Evolutionary conservation across 2,329 filamentous ascomycete species (phyloP).

Genomic region (Ophiostoma quercus): DNA sequence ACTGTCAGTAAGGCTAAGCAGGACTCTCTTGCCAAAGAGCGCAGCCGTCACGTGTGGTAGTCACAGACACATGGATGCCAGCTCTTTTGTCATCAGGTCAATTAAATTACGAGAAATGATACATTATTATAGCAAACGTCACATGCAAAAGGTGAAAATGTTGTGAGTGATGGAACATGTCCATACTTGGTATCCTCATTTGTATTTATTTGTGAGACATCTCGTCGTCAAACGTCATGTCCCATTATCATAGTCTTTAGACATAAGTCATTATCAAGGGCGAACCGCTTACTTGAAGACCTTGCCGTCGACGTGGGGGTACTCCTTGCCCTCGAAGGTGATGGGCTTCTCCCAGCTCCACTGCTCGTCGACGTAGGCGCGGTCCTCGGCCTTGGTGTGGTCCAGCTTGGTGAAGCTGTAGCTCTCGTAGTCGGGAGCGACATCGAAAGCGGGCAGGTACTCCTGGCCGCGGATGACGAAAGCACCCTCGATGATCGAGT

Average conservation of each 20-base stretch:
- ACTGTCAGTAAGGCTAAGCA: not conserved
- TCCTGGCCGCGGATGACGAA: constrained; percentile 95
- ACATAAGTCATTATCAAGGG: not conserved
- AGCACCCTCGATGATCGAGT: constrained; percentile 86
- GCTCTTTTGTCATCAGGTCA: not conserved
- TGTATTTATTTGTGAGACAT: constrained; percentile 6
- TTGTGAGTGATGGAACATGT: not conserved
- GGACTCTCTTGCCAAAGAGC: not conserved
- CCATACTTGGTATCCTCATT: not conserved
- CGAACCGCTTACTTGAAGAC: constrained; percentile 81
- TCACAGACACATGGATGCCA: too few relatives aligned
- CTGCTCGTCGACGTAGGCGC: constrained; percentile 74
- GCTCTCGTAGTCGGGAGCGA: constrained; percentile 95
- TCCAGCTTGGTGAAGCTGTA: constrained; percentile 97
- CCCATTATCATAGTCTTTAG: not conserved
- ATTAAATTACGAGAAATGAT: not conserved
- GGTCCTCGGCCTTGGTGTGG: constrained; percentile 76
- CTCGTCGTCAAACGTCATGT: constrained; percentile 12
- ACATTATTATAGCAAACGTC: not conserved
- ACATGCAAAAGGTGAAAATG: not conserved
- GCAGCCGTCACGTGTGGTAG: not conserved
- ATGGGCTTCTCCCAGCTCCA: constrained; percentile 92
- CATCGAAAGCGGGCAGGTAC: constrained; percentile 78
- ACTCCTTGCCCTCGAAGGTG: constrained; percentile 77
- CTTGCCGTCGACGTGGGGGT: constrained; percentile 85